Base-by-base conservation (phyloP, 78 protist species). In the Dictyostelium firmibasis region DNA sequence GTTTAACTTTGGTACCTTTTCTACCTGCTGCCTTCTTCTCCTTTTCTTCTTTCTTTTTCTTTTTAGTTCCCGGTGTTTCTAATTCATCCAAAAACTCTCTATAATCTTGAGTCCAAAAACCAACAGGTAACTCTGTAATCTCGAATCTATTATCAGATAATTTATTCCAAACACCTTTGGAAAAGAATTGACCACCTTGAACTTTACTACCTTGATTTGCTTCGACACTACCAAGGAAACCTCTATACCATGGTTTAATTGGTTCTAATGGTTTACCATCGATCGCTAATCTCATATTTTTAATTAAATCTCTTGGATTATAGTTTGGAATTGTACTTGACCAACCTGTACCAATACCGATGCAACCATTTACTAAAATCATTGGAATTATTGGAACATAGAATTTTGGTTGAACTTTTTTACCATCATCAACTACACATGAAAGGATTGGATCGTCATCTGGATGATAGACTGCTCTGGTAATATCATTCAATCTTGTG, bases 311-410 rank as follows among this genome's bases (percentile, higher is more conserved):
- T 11, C 81, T 29, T 31, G 99, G 99, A 81, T 97, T 92, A 94
- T 91, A 97, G 87, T 33, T 81, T 27, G 99, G 99, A 18, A 99
- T 93, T 14, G 41, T 20, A 7, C 91, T 76, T 25, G 86, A 91
- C 86, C 81, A 83, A 81, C 92, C 92, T 3, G 91, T 86, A 70
- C 94, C 84, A 29, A 89, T 83, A 82, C 86, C 92, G 20, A 38
- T 38, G 1, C 60, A 13, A 11, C 99, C 99, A 86, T 99, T 99
- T 75, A 99, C 97, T 4, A 99, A 97, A 23, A 95, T 96, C 97
- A 98, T 95, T n/a, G 99, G 99, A 20, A 99, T 76, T 57, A 98
- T 75, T 3, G 99, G 99, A 10, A 97, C 18, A 96, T 99, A 99
- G 36, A 0, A 96, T 44, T 1, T 50, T 13, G 99, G 99, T 96